Conservation (phyloP, 2,329 filamentous ascomycete species). For the Leptographium flavum region DNA sequence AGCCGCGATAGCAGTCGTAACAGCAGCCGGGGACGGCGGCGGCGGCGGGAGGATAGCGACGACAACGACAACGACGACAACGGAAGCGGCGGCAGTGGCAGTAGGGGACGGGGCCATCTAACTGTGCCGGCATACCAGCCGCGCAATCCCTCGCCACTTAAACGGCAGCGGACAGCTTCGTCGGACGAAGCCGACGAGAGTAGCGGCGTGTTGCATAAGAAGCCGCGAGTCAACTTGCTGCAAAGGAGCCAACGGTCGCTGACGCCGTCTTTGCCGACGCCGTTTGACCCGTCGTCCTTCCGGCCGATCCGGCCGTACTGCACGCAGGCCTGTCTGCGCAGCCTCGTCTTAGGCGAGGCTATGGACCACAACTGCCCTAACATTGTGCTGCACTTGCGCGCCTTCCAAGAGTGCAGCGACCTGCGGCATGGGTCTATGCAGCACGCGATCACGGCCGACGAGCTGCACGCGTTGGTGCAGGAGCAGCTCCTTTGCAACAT, state of each 20-base stretch:
- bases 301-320: constrained; percentile 5
- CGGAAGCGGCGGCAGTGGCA: not conserved
- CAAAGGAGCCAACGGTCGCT: not conserved
- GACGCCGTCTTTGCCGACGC: not conserved
- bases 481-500: not conserved
- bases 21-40: not conserved
- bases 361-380: constrained; percentile 1
- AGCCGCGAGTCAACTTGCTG: not conserved
- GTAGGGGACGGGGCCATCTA: not conserved
- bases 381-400: not conserved
- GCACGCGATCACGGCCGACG: constrained; percentile 2
- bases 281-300: constrained; percentile 5
- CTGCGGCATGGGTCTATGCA: not conserved
- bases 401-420: not conserved
- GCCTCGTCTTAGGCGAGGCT: not conserved
- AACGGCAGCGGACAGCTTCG: constrained; percentile 2
- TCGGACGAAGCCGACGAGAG: not conserved
- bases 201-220: not conserved
- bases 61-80: not conserved
- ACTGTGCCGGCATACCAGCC: not conserved
- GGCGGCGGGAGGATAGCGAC: not conserved
- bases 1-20: not conserved
- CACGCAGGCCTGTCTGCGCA: not conserved
- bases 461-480: not conserved
- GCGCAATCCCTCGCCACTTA: not conserved